A percentile compares a stretch with the other conserved stretches of the same genome.
phyloP scores from a whole-genome alignment of 306 rosid genomes.

The Rubus parviflorus region DNA sequence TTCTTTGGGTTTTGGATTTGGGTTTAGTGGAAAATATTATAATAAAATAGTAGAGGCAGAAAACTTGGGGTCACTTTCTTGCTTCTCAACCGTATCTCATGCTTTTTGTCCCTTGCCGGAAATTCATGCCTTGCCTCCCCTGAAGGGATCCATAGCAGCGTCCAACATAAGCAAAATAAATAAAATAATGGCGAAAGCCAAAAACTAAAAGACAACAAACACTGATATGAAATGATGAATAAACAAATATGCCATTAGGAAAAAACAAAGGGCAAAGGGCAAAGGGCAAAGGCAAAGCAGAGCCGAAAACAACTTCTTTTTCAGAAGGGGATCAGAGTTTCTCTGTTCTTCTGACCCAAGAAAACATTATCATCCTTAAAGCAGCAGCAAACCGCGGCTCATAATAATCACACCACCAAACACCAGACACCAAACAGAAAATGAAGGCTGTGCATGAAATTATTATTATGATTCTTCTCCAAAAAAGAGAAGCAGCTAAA shows the following conservation, averaged over 20 bases:
- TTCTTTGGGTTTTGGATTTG: constrained; percentile 31
- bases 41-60: constrained; percentile 1
- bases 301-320: constrained; percentile 35
- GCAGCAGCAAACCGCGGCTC: constrained; percentile 37
- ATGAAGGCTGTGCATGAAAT: not conserved
- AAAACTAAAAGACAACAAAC: constrained; percentile 37
- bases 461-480: not conserved
- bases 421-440: constrained; percentile 18
- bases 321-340: constrained; percentile 5
- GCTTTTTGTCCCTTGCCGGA: constrained; percentile 84
- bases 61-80: constrained; percentile 54
- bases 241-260: constrained; percentile 7
- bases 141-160: constrained; percentile 58
- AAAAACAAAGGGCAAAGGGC: not conserved
- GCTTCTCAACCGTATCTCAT: constrained; percentile 58
- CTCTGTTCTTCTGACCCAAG: constrained; percentile 26
- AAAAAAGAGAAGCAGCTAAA: not conserved
- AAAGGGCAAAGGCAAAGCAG: constrained; percentile 17
- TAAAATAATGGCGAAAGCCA: constrained; percentile 40
- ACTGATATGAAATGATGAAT: constrained; percentile 6
- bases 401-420: constrained; percentile 29
- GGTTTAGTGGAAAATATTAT: constrained; percentile 24
- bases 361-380: constrained; percentile 33
- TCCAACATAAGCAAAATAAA: constrained; percentile 41
- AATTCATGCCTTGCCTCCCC: constrained; percentile 85